Evolutionary conservation across 1,139 yeast species (phyloP), one percentile per base, ranked within the genome.

Genomic region (Suhomyces chickasaworum): DNA sequence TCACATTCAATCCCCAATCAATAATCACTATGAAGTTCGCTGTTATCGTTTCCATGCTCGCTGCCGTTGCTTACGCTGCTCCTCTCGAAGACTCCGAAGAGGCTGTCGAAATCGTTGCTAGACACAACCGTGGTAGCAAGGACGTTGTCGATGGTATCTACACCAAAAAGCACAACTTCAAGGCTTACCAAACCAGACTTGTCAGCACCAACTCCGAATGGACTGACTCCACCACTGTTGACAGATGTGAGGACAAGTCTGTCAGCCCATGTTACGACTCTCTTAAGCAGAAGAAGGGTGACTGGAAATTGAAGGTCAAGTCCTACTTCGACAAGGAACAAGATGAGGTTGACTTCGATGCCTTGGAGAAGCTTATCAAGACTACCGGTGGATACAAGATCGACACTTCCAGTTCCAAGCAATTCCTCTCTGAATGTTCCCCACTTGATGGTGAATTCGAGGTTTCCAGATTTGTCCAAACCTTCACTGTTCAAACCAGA

Each of bases 401-500:
- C 6, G n/a, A 33, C 25, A 20, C 37, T n/a, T 17, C 21, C 12
- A 33, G 17, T 16, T 33, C 22, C 27, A 18, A 33, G 25, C 25
- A 18, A 17, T 21, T 20, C 12, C 37, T 25, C 29, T 25, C 29
- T 3, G 13, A 18, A 15, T 33, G 37, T 33, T n/a, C 25, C n/a
- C 37, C 25, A 33, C 23, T 20, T 4, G 23, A 33, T 2, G 37
- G 25, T 12, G 37, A 33, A 18, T 33, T 20, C 23, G 37, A 33
- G n/a, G 25, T 33, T 20, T n/a, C 37, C 17, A 33, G 37, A 33
- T 20, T 12, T 15, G 16, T 33, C 22, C 37, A 33, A 33, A 20
- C 23, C 22, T 33, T 17, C 37, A 33, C 37, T n/a, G 37, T 33
- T 13, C 37, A 33, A 20, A 20, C 25, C 27, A 33, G 37, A 33